Percentiles rank a stretch among this genome's conserved stretches.
phyloP scores from a whole-genome alignment of 2,329 filamentous ascomycete species.

The Claviceps pazoutovae region DNA sequence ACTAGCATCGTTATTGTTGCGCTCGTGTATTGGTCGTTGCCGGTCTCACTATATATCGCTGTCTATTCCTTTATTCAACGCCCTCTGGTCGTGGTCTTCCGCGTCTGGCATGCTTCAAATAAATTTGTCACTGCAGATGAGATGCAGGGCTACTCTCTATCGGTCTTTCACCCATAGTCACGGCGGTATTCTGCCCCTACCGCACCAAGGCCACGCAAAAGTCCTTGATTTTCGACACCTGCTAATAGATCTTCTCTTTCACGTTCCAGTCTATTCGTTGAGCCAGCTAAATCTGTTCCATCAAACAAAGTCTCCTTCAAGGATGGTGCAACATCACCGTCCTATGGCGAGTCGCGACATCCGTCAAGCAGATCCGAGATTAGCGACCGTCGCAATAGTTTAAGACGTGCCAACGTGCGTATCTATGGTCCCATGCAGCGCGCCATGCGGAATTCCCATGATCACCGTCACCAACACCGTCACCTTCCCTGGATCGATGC shows the following conservation, averaged over 20 bases:
- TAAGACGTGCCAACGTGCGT: slow-evolving; percentile 14
- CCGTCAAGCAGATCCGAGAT: slow-evolving; percentile 16
- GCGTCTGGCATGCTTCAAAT: background rate
- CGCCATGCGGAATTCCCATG: slow-evolving; percentile 8
- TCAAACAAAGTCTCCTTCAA: slow-evolving; percentile 21
- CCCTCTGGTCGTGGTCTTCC: background rate
- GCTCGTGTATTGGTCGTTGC: background rate
- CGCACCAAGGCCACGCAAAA: background rate
- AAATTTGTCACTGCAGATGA: background rate
- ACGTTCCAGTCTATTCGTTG: slow-evolving; percentile 28
- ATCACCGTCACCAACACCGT: slow-evolving; percentile 8
- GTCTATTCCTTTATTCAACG: background rate
- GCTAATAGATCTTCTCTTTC: slow-evolving; percentile 7
- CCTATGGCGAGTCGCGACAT: slow-evolving; percentile 29
- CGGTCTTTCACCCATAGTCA: slow-evolving; percentile 5
- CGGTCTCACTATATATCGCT: background rate
- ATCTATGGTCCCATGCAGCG: slow-evolving; percentile 16
- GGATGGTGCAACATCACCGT: slow-evolving; percentile 14
- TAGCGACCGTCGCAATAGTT: slow-evolving; percentile 15
- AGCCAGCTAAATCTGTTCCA: slow-evolving; percentile 31
- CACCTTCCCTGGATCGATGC: slow-evolving; percentile 12
- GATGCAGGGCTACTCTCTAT: background rate
- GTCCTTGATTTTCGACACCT: background rate
- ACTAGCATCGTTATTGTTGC: background rate
- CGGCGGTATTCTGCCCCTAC: background rate